Conservation (phyloP, 805 yeast genomes). For the Priceomyces melissophilus region DNA sequence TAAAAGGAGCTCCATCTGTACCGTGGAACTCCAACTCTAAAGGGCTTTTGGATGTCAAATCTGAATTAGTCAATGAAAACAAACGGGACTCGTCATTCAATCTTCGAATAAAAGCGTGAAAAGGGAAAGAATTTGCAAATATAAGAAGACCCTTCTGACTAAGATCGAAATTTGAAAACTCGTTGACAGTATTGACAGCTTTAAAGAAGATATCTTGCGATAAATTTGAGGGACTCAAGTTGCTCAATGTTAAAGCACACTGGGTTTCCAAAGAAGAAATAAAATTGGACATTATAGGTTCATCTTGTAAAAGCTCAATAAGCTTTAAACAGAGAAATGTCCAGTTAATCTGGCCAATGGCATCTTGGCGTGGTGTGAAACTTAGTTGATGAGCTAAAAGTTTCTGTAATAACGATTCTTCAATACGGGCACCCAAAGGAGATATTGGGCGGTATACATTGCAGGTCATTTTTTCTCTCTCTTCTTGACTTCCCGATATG, state of each 20-base stretch:
- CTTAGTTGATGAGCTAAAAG: conserved; percentile 3
- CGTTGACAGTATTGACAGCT: conserved; percentile 7
- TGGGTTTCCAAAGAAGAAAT: conserved; percentile 15
- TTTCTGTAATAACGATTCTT: conserved; percentile 1
- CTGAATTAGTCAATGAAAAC: too few relatives aligned
- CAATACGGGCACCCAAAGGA: too few relatives aligned
- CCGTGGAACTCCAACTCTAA: too few relatives aligned
- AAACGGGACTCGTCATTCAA: too few relatives aligned
- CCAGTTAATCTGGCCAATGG: conserved; percentile 2
- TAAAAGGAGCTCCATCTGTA: not conserved
- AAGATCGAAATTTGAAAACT: not conserved
- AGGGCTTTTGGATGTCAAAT: too few relatives aligned
- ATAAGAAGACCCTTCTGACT: not conserved
- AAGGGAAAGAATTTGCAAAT: not conserved
- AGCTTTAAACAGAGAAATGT: conserved; percentile 3
- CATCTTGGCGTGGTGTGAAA: too few relatives aligned
- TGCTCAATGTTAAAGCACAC: conserved; percentile 6
- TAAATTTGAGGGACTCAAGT: conserved; percentile 4
- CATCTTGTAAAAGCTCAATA: not conserved
- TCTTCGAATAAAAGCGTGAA: not conserved
- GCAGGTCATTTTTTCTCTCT: too few relatives aligned
- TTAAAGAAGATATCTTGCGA: conserved; percentile 2
- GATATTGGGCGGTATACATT: too few relatives aligned
- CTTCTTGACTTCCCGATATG: too few relatives aligned
- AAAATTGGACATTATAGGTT: conserved; percentile 4